Evolutionary conservation across 1,139 yeast species (phyloP).

Genomic region (Suhomyces choctaworum): DNA sequence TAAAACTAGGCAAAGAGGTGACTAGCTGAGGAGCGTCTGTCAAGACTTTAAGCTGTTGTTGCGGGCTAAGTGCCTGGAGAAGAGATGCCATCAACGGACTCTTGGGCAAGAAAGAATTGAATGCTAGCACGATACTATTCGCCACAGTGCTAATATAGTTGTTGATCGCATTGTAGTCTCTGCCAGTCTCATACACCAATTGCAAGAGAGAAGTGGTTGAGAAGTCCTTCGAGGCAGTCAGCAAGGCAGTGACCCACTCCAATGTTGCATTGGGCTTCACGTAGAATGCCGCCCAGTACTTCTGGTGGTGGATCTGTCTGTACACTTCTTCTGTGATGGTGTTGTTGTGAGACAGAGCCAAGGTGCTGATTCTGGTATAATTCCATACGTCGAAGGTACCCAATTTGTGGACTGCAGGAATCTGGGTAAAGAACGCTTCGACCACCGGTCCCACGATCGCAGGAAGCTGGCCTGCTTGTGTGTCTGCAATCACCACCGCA

Average conservation of each 20-base stretch:
- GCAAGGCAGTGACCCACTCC: constrained; percentile 21
- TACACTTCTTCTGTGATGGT: constrained; percentile 29
- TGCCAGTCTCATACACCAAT: constrained; percentile 33
- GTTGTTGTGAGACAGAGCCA: constrained; percentile 23
- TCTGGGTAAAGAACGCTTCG: constrained; percentile 24
- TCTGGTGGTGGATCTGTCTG: constrained; percentile 33
- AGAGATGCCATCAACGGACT: constrained; percentile 24
- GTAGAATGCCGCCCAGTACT: constrained; percentile 33
- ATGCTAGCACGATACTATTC: constrained; percentile 18
- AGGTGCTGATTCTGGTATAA: constrained; percentile 17
- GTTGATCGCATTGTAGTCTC: constrained; percentile 33
- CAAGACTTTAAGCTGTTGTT: constrained; percentile 20
- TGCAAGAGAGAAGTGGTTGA: constrained; percentile 23
- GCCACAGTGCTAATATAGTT: constrained; percentile 23
- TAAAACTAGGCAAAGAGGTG: constrained; percentile 27
- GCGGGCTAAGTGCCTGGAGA: constrained; percentile 21
- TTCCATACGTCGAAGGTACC: constrained; percentile 30
- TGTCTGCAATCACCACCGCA: constrained; percentile 31
- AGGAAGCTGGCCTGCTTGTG: constrained; percentile 22
- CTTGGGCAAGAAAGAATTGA: constrained; percentile 19
- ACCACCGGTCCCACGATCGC: constrained; percentile 29
- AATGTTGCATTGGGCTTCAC: constrained; percentile 31
- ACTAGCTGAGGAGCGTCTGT: constrained; percentile 26
- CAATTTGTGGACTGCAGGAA: constrained; percentile 21
- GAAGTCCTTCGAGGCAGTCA: constrained; percentile 17